Evolutionary conservation across 768 basidiomycete genomes (phyloP).

Genomic region (Pleurotus tuoliensis): DNA sequence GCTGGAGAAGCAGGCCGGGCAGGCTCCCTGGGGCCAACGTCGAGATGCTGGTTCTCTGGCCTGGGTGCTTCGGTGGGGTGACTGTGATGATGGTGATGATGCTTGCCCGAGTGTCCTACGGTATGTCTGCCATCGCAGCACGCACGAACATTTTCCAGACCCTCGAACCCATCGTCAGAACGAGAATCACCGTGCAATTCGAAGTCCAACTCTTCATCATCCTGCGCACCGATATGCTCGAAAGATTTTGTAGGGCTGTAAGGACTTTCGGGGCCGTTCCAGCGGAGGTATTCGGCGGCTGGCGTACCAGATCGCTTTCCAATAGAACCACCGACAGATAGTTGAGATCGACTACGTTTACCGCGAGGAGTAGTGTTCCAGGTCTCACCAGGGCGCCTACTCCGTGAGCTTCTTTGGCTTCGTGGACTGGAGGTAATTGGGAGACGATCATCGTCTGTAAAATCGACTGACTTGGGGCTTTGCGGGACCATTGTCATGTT

Average conservation of each 20-base stretch:
- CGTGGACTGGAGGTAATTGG: constrained; percentile 56
- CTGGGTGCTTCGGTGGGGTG: constrained; percentile 35
- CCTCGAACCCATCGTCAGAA: constrained; percentile 83
- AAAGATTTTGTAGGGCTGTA: constrained; percentile 74
- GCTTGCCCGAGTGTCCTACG: constrained; percentile 59
- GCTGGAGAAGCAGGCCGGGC: constrained; percentile 72
- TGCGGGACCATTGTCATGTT: constrained; percentile 34
- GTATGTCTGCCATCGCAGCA: constrained; percentile 89
- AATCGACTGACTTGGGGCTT: constrained; percentile 48
- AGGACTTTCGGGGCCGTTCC: constrained; percentile 71
- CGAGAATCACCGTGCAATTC: constrained; percentile 73
- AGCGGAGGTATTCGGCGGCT: constrained; percentile 85
- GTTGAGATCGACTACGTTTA: constrained; percentile 72
- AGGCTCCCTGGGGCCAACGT: constrained; percentile 42
- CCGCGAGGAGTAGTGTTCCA: constrained; percentile 79
- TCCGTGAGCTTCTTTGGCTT: constrained; percentile 70
- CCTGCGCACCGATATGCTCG: constrained; percentile 43
- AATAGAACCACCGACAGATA: constrained; percentile 70
- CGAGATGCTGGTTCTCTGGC: constrained; percentile 45
- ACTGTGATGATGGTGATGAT: constrained; percentile 60
- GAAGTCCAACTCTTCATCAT: constrained; percentile 68
- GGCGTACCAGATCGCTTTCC: constrained; percentile 89
- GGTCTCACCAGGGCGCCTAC: constrained; percentile 51
- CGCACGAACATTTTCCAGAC: constrained; percentile 91
- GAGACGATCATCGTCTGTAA: constrained; percentile 50